Conservation (phyloP, 768 basidiomycete genomes). For the Collybia sordida region DNA sequence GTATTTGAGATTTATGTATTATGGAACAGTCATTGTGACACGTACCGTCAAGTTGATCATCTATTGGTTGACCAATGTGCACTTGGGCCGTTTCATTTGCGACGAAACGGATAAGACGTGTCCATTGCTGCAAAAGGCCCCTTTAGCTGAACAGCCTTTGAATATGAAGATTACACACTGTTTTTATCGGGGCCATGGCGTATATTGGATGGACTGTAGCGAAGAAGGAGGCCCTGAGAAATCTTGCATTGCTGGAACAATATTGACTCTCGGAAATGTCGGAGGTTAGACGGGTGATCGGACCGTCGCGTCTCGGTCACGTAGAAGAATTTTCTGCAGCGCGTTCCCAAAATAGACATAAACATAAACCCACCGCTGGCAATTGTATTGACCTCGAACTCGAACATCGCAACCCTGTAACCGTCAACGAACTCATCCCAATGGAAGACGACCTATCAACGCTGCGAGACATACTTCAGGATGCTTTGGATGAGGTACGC, state of each 20-base stretch:
- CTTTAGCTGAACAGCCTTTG: too few species aligned
- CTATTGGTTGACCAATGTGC: conserved; percentile 78
- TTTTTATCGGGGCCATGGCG: conserved; percentile 4
- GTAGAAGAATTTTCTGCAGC: conserved; percentile 2
- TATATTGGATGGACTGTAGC: not conserved
- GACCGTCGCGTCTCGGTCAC: conserved; percentile 12
- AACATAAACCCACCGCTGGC: conserved; percentile 23
- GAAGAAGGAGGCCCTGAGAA: not conserved
- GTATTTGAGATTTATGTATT: not conserved
- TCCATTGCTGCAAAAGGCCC: conserved; percentile 56
- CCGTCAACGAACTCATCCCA: not conserved
- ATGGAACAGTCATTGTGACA: not conserved
- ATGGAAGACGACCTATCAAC: conserved; percentile 26
- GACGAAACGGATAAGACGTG: conserved; percentile 78
- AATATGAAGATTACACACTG: not conserved
- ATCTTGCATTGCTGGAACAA: not conserved
- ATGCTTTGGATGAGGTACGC: conserved; percentile 70
- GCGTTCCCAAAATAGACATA: conserved; percentile 19
- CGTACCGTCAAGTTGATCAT: conserved; percentile 63
- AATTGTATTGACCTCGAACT: conserved; percentile 14
- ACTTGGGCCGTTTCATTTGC: conserved; percentile 72
- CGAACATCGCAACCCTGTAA: conserved; percentile 7
- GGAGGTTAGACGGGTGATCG: not conserved
- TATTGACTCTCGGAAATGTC: not conserved
- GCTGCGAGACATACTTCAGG: conserved; percentile 51